Evolutionary conservation across 768 basidiomycete genomes (phyloP), one percentile per base, ranked within the genome.

Genomic region (Auriscalpium vulgare): DNA sequence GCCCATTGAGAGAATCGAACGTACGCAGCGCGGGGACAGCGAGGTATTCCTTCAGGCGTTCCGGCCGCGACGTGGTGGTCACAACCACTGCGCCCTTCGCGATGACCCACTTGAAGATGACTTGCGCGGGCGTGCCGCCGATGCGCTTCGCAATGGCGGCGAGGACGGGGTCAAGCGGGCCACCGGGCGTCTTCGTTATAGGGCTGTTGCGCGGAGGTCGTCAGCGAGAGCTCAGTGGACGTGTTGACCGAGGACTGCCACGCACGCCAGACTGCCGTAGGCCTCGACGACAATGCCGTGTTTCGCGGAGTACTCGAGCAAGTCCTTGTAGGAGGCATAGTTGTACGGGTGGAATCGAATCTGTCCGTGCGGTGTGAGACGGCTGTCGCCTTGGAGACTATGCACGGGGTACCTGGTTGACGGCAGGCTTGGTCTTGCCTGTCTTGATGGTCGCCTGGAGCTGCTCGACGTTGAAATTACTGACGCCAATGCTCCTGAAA

Each of bases 331-430:
- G 7, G 75, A 71, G 48, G 78, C 75, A 73, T 79, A 81, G 40
- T 83, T 75, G 63, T 84, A 86, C n/a, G 86, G 83, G 67, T 87
- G 83, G 10, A 84, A 67, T 55, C 78, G 78, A 54, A 86, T 80
- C 80, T 85, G 50, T 45, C 43, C 21, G 44, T 17, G 11, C 60
- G 48, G 8, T 9, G 43, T 44, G 16, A 44, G 43, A 4, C 43
- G 6, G 14, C 14, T 29, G 29, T 5, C 3, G 47, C 21, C 23
- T 17, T 5, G 47, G 11, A 14, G 47, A 48, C 9, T 48, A 2
- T 48, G 43, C 29, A 29, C 4, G 4, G 3, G 3, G 13, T 34
- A 79, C 82, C 69, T 86, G 84, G 63, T 85, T 84, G 29, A 82
- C 81, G 2, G 76, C 81, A 5, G 84, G 84, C 40, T 73, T 77